Evolutionary conservation across 768 basidiomycete species (phyloP).

Genomic region (Lenzites betulinus): DNA sequence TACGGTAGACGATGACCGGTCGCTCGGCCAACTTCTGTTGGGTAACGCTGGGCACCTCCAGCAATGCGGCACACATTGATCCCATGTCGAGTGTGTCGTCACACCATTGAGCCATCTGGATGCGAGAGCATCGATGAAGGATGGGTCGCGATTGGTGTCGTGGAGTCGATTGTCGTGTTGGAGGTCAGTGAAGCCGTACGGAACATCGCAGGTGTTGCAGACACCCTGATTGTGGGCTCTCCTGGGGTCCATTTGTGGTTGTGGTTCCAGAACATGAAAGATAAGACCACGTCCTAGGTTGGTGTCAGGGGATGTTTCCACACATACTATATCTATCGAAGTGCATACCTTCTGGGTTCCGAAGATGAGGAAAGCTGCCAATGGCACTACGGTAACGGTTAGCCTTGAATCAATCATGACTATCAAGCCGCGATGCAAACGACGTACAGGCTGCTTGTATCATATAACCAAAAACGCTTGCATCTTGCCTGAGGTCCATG

Average conservation of each 20-base stretch:
- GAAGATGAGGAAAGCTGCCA: constrained; percentile 50
- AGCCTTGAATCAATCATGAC: neutral
- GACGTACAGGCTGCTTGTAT: constrained; percentile 51
- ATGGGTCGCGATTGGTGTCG: constrained; percentile 14
- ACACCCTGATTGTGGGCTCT: neutral
- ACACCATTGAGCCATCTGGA: constrained; percentile 8
- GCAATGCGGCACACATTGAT: neutral
- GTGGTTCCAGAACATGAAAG: constrained; percentile 14
- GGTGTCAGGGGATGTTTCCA: neutral
- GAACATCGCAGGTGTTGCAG: neutral
- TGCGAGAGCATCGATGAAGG: neutral
- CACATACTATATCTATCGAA: neutral
- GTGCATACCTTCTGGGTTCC: constrained; percentile 47
- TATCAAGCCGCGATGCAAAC: too few species aligned
- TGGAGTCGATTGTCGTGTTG: constrained; percentile 13
- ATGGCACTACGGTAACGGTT: constrained; percentile 42
- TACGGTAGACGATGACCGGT: too few species aligned
- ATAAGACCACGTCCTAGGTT: constrained; percentile 16
- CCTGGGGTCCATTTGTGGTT: constrained; percentile 5
- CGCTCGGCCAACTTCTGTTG: neutral
- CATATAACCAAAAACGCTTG: constrained; percentile 43
- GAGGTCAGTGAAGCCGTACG: constrained; percentile 6
- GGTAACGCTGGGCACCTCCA: neutral
- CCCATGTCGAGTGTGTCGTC: neutral
- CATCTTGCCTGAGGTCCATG: constrained; percentile 14